phyloP scores from a whole-genome alignment of 306 rosid species.

The Vigna radiata region DNA sequence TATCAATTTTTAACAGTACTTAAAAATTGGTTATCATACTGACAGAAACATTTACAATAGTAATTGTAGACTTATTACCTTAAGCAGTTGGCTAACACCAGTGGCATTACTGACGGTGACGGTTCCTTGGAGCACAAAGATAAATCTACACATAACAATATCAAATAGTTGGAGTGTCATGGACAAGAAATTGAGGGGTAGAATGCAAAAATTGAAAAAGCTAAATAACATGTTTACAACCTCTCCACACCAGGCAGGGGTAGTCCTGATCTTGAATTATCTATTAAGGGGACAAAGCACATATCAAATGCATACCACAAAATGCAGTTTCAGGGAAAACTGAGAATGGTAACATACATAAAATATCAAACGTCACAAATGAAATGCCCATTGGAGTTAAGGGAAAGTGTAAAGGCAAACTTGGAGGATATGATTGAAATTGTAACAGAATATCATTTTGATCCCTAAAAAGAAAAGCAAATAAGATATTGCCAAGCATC shows the following conservation, averaged over 20 bases:
- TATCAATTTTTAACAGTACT: conserved; percentile 8
- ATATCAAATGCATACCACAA: conserved; percentile 37
- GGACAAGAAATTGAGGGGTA: conserved; percentile 3
- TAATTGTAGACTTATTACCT: conserved; percentile 54
- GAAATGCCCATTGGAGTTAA: conserved; percentile 9
- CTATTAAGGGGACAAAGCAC: conserved; percentile 56
- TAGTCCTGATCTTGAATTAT: conserved; percentile 71
- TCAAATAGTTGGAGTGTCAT: conserved; percentile 21
- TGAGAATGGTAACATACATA: conserved; percentile 16
- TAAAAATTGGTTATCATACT: conserved; percentile 27
- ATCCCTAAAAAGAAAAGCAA: too few relatives aligned
- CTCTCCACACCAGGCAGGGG: conserved; percentile 76
- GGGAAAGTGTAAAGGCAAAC: conserved; percentile 20
- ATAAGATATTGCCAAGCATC: too few relatives aligned
- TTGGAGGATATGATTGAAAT: conserved; percentile 11
- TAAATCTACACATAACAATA: conserved; percentile 61
- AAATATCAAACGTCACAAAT: conserved; percentile 17
- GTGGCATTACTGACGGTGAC: conserved; percentile 58
- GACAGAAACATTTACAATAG: conserved; percentile 33
- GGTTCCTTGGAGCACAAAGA: conserved; percentile 88
- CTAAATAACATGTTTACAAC: conserved; percentile 45
- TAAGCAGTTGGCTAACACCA: conserved; percentile 53
- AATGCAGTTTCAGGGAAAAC: conserved; percentile 14
- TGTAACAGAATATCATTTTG: neutral
- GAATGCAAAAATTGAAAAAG: conserved; percentile 39